phyloP scores from a whole-genome alignment of 768 basidiomycete species.

The Psilocybe cyanescens region DNA sequence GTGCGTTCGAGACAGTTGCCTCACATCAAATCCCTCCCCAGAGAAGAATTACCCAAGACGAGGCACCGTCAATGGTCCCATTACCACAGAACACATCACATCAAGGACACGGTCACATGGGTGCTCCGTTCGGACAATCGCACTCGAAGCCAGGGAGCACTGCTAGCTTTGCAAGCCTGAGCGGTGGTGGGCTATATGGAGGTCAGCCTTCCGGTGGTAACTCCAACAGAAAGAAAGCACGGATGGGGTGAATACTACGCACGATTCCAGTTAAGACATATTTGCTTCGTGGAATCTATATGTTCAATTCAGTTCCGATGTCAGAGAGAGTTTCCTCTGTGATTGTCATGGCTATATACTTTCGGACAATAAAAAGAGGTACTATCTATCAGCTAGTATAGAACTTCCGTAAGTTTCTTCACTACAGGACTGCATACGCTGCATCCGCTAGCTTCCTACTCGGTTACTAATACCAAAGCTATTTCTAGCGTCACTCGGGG shows the following conservation, averaged over 20 bases:
- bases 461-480: no score
- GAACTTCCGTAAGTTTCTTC: no score
- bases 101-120: conserved; percentile 44
- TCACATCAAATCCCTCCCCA: conserved; percentile 79
- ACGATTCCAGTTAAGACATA: not conserved
- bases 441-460: no score
- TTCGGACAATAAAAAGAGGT: not conserved
- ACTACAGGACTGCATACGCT: no score
- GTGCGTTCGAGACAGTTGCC: conserved; percentile 73
- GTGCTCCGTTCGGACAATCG: conserved; percentile 49
- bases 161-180: conserved; percentile 65
- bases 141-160: conserved; percentile 65
- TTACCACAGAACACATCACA: conserved; percentile 50
- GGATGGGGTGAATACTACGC: conserved; percentile 32
- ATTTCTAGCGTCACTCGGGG: not conserved
- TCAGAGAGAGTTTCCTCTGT: not conserved
- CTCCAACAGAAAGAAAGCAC: conserved; percentile 61
- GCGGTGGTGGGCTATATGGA: conserved; percentile 52
- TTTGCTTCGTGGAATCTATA: not conserved
- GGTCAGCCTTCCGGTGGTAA: conserved; percentile 38
- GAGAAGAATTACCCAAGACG: conserved; percentile 90
- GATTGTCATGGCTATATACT: not conserved
- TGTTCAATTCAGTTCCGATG: not conserved
- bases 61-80: conserved; percentile 86
- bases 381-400: not conserved